A percentile compares a stretch with the other conserved stretches of the same genome.
These are phyloP conservation scores for Pseudonitzschia multiseries DNA, from an alignment of 108 stramenopile genomes.

Conservation along the genomic window DNA sequence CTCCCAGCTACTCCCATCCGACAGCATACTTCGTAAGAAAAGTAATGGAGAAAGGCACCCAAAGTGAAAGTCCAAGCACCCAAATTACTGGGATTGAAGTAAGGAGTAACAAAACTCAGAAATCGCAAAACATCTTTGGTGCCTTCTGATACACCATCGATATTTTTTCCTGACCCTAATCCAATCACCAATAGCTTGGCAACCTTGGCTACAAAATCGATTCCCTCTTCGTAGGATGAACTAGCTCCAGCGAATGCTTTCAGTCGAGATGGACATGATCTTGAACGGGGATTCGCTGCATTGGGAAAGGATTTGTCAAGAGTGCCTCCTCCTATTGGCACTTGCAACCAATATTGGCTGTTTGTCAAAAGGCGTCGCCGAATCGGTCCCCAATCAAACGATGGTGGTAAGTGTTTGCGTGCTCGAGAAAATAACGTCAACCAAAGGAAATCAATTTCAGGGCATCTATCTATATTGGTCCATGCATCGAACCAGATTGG, in stretches of 20 bases:
- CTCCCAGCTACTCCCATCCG: conserved; percentile 71
- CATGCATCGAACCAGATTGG: conserved; percentile 75
- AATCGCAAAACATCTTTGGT: conserved; percentile 77
- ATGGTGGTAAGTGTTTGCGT: conserved; percentile 66
- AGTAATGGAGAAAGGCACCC: conserved; percentile 86
- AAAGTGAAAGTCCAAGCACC: conserved; percentile 88
- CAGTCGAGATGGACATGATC: conserved; percentile 66
- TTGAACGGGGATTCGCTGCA: conserved; percentile 49
- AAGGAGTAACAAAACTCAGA: conserved; percentile 77
- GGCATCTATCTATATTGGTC: conserved; percentile 85
- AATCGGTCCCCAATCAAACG: conserved; percentile 71
- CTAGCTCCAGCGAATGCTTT: conserved; percentile 71
- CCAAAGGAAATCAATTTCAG: conserved; percentile 86
- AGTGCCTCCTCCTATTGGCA: conserved; percentile 75
- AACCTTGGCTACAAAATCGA: conserved; percentile 82
- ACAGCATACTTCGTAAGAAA: conserved; percentile 73
- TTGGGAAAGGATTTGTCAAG: conserved; percentile 76
- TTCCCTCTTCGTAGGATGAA: conserved; percentile 79
- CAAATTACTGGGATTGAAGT: conserved; percentile 89
- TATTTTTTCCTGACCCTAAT: conserved; percentile 41
- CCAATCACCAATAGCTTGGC: conserved; percentile 79
- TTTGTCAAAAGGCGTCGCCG: conserved; percentile 69
- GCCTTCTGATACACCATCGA: conserved; percentile 59
- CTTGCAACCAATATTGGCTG: conserved; percentile 82
- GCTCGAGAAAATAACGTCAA: conserved; percentile 80